Base-by-base conservation (phyloP, 768 basidiomycete species). In the Fistulinella prunicolor region DNA sequence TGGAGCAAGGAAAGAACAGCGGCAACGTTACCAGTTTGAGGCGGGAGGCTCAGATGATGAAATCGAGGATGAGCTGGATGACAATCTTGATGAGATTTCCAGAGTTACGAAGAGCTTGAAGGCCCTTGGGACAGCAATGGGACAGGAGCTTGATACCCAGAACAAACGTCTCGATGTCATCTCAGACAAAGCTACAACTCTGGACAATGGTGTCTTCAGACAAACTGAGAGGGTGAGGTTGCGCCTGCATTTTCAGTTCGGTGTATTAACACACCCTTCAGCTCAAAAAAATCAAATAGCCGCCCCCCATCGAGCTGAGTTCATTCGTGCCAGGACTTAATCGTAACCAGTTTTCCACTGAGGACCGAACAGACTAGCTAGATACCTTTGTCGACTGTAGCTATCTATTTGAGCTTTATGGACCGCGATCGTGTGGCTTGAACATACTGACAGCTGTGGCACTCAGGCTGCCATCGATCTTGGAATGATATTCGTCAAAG, bases 61-160 rank as follows among this genome's bases (percentile, higher is more conserved):
- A 68, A 56, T 95, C 1, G 95, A 99, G 71, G 87, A 97, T 58
- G 94, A 98, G 69, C 60, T 99, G 30, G 95, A 97, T 59, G 82
- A 79, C 54, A 97, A 98, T 65, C 71, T 99, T 21, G 83, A 89
- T 63, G 93, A 95, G 67, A 87, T 95, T 49, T 72, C 80, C 29
- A 83, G 83, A 42, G 80, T 86, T 43, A 81, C 89, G 2, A 88
- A 84, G 70, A 74, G 82, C 38, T 75, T 96, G 51, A 90, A 88
- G 68, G 81, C 83, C 3, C 71, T 94, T 17, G 89, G 87, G 6
- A 76, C 75, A 51, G 83, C 87, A 4, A 92, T 91, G 85, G 86
- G 89, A 37, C 79, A 89, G 51, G 94, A 97, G 64, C 81, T 98
- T 46, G 85, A 93, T 57, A 74, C 72, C 20, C 96, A 99, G 76